A percentile compares a stretch with the other conserved stretches of the same genome.
phyloP scores from a whole-genome alignment of 495 filamentous ascomycete species.

The Acidomyces sp. region DNA sequence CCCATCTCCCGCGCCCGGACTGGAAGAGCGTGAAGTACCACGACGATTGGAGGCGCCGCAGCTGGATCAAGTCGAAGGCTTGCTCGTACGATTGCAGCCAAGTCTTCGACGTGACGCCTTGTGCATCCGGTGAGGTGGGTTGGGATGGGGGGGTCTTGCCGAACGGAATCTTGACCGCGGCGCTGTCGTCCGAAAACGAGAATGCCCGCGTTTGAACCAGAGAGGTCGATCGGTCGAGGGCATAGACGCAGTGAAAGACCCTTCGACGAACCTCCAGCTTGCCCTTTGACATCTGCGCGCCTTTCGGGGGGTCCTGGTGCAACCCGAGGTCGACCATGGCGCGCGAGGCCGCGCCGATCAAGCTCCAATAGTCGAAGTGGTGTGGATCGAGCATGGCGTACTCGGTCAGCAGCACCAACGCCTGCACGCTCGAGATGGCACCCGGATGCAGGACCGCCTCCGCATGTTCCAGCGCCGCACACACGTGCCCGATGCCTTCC shows the following conservation, averaged over 20 bases:
- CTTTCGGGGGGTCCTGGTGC: conserved; percentile 73
- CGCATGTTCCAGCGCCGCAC: conserved; percentile 57
- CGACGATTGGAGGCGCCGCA: conserved; percentile 63
- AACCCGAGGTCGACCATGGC: conserved; percentile 76
- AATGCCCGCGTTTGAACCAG: conserved; percentile 69
- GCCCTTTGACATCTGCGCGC: conserved; percentile 44
- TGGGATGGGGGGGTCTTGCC: background rate
- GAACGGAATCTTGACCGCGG: conserved; percentile 41
- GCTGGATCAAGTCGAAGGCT: conserved; percentile 51
- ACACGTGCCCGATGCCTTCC: conserved; percentile 52
- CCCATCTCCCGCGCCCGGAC: conserved; percentile 43
- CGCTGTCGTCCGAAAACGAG: conserved; percentile 83
- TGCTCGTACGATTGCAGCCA: conserved; percentile 30
- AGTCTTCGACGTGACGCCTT: conserved; percentile 32
- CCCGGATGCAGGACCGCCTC: conserved; percentile 74
- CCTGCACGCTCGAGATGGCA: conserved; percentile 68
- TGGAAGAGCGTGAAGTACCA: conserved; percentile 78
- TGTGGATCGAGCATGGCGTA: conserved; percentile 79
- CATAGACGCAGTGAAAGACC: conserved; percentile 77
- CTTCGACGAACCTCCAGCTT: conserved; percentile 62
- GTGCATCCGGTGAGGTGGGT: conserved; percentile 25
- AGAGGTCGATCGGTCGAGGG: conserved; percentile 73
- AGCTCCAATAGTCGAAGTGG: conserved; percentile 81
- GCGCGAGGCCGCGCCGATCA: conserved; percentile 75
- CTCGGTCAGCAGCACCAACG: conserved; percentile 67